These are phyloP conservation scores for Neoascochyta sp. DNA, from an alignment of 2,329 filamentous ascomycete genomes.

Conservation along the genomic window DNA sequence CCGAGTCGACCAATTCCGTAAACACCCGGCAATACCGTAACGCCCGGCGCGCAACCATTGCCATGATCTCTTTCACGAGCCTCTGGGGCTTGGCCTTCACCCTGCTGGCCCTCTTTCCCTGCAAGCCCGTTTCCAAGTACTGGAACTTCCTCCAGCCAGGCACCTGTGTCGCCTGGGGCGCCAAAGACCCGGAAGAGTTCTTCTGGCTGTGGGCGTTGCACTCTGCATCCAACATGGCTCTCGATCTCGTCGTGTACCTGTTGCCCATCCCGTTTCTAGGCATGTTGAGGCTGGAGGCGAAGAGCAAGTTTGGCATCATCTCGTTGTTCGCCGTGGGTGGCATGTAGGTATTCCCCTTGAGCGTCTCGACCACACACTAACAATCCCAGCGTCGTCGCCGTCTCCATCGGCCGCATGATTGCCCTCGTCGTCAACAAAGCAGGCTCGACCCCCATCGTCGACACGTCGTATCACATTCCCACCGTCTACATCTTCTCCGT, in stretches of 20 bases:
- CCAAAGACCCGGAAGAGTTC: conserved; percentile 25
- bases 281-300: conserved; percentile 27
- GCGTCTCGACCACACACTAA: conserved; percentile 2
- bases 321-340: conserved; percentile 31
- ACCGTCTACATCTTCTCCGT: conserved; percentile 33
- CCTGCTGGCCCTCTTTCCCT: conserved; percentile 30
- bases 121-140: conserved; percentile 27
- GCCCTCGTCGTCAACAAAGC: conserved; percentile 25
- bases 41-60: conserved; percentile 17
- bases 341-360: conserved; percentile 26
- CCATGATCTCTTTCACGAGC: conserved; percentile 19
- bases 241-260: conserved; percentile 31
- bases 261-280: conserved; percentile 34
- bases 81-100: conserved; percentile 33
- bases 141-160: conserved; percentile 24
- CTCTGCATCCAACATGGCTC: conserved; percentile 28
- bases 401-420: conserved; percentile 31
- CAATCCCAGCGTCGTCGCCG: conserved; percentile 19
- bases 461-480: conserved; percentile 31
- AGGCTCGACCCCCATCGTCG: conserved; percentile 30
- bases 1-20: conserved; percentile 13
- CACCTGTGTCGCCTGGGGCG: conserved; percentile 36
- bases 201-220: conserved; percentile 31
- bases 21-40: conserved; percentile 7
- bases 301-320: conserved; percentile 27